Base-by-base conservation (phyloP, 108 stramenopile genomes). In the Pinguiococcus pyrenoidosus region DNA sequence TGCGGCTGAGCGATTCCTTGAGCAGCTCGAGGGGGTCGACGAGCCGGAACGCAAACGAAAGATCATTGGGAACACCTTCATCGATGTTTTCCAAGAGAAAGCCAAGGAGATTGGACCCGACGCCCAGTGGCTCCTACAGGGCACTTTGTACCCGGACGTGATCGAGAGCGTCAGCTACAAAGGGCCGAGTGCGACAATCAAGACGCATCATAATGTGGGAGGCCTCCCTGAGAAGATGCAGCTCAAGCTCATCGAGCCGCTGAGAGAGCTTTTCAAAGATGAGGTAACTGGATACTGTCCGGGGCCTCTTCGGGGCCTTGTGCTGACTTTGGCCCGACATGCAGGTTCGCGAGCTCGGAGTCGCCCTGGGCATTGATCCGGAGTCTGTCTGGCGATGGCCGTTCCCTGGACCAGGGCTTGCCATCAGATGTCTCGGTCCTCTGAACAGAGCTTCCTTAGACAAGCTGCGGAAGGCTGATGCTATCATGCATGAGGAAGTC, bases 141-240 rank as follows among this genome's bases (percentile, higher is more conserved):
- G 97, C 22, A 99, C 97, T 4, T 72, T 99, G 17, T 96, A 96
- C 57, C 97, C 97, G 7, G 97, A 99, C 64, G 92, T 96, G 17
- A 99, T 99, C 69, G 97, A 99, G 71, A 80, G 78, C 58, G 87
- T 92, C 45, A 84, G 84, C 16, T 90, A 94, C 83, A 93, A 93
- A 69, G 89, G 93, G n/a, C 92, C 90, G 22, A 79, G 80, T n/a
- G 92, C 90, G 5, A 90, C 85, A 35, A 99, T 99, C 66, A 99
- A 99, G 75, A 91, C 91, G 22, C 96, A 99, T 60, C 96, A 99
- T 83, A 99, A 99, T 59, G 96, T 94, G 36, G 89, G 92, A 16
- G 91, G 89, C 0, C 76, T 99, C 13, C 88, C 86, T 1, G 92
- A 80, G 8, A 66, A 71, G 21, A 96, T 99, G 92, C 82, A 89